Evolutionary conservation across 768 basidiomycete genomes (phyloP).

Genomic region (Trametes cubensis): DNA sequence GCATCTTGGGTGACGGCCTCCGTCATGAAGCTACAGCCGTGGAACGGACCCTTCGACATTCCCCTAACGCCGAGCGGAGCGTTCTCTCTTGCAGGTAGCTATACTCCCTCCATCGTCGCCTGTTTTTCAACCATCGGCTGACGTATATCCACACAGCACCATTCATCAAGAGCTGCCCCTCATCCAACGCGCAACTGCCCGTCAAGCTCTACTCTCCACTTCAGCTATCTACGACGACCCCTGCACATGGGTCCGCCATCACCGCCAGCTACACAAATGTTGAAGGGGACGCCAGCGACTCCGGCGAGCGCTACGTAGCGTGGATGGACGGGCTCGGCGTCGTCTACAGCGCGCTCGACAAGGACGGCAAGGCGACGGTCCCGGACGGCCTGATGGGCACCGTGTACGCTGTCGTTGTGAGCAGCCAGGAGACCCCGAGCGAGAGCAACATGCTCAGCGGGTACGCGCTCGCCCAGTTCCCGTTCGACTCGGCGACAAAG

Average conservation of each 20-base stretch:
- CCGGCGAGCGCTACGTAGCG: conserved; percentile 43
- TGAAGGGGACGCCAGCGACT: background rate
- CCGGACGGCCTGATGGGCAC: conserved; percentile 50
- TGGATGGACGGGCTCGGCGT: conserved; percentile 52
- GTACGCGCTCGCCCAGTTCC: conserved; percentile 42
- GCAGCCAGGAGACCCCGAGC: conserved; percentile 36
- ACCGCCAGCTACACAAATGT: conserved; percentile 2
- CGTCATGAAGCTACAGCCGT: conserved; percentile 44
- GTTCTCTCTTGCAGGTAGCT: conserved; percentile 45
- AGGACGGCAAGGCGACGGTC: conserved; percentile 37
- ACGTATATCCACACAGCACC: conserved; percentile 20
- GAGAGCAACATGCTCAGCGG: conserved; percentile 56
- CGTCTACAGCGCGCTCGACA: conserved; percentile 39
- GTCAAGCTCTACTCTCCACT: conserved; percentile 52
- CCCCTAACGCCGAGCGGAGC: conserved; percentile 40
- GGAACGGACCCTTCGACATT: conserved; percentile 51
- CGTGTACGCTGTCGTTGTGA: conserved; percentile 52
- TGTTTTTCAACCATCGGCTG: background rate
- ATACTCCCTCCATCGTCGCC: too few species aligned
- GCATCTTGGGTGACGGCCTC: conserved; percentile 50
- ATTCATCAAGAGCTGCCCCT: conserved; percentile 56
- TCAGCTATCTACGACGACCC: conserved; percentile 31
- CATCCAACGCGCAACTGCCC: conserved; percentile 50
- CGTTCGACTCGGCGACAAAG: conserved; percentile 15
- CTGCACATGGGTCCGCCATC: conserved; percentile 37